Evolutionary conservation across 2,329 filamentous ascomycete genomes (phyloP).

Genomic region (Botrytis squamosa): DNA sequence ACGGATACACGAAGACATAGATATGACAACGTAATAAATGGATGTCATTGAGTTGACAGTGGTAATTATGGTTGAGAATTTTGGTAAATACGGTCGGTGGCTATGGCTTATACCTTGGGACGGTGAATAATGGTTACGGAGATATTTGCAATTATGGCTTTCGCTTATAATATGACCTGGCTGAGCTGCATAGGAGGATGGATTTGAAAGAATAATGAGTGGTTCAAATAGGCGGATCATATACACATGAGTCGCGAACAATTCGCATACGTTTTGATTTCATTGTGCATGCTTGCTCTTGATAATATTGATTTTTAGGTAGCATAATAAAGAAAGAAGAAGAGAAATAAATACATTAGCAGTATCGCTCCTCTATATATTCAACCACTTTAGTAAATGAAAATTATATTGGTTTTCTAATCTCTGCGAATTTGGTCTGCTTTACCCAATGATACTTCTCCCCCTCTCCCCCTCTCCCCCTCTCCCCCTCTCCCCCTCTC

Average conservation of each 20-base stretch:
- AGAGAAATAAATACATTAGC: neutral
- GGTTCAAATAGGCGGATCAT: neutral
- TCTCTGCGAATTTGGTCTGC: too few relatives aligned
- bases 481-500: too few relatives aligned
- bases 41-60: neutral
- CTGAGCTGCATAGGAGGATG: neutral
- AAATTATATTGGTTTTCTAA: too few relatives aligned
- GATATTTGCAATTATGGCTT: neutral
- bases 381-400: too few relatives aligned
- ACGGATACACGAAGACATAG: constrained; percentile 12
- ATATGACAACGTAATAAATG: neutral
- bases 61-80: constrained; percentile 6
- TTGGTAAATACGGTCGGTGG: neutral
- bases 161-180: neutral
- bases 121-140: neutral
- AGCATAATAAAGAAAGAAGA: neutral
- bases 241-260: neutral
- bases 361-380: neutral
- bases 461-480: too few relatives aligned
- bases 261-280: neutral
- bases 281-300: neutral
- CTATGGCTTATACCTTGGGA: constrained; percentile 4
- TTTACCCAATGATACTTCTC: too few relatives aligned
- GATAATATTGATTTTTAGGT: neutral
- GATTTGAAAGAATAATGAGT: neutral